These are phyloP conservation scores for Pezicula radicicola DNA, from an alignment of 2,329 filamentous ascomycete genomes.

Conservation along the genomic window DNA sequence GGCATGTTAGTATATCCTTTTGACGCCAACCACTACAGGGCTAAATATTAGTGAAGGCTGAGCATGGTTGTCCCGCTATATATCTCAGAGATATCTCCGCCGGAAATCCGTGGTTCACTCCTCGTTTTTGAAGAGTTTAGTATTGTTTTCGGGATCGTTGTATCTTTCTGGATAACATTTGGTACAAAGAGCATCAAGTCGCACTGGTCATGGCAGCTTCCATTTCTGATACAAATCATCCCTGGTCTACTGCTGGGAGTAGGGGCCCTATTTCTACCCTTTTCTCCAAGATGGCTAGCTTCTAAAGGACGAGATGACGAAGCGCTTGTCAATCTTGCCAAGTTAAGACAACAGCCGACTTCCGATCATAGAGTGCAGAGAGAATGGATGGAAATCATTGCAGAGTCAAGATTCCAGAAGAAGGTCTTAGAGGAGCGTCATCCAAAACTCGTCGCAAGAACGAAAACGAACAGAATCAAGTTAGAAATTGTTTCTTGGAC, in stretches of 20 bases:
- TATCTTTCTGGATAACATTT: conserved; percentile 41
- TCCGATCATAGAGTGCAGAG: conserved; percentile 46
- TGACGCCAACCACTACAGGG: too few relatives aligned
- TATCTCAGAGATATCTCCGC: conserved; percentile 46
- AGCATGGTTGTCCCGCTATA: conserved; percentile 46
- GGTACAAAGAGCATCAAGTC: conserved; percentile 13
- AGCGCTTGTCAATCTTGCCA: conserved; percentile 42
- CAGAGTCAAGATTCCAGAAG: conserved; percentile 24
- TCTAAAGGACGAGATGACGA: conserved; percentile 45
- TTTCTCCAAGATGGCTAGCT: conserved; percentile 53
- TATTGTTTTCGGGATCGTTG: conserved; percentile 39
- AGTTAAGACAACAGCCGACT: conserved; percentile 43
- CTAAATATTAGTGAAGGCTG: conserved; percentile 20
- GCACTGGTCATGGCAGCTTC: conserved; percentile 25
- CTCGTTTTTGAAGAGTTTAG: conserved; percentile 25
- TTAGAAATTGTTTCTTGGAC: conserved; percentile 45
- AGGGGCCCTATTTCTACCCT: conserved; percentile 44
- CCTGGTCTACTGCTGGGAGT: conserved; percentile 26
- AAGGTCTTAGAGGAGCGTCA: conserved; percentile 38
- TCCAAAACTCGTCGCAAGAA: conserved; percentile 31
- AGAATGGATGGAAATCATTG: conserved; percentile 47
- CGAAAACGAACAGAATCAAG: conserved; percentile 34
- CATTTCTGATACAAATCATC: conserved; percentile 19
- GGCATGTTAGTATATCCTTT: conserved; percentile 31
- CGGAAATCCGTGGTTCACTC: conserved; percentile 22